Evolutionary conservation across 805 yeast genomes (phyloP).

Genomic region (Yamadazyma olivae): DNA sequence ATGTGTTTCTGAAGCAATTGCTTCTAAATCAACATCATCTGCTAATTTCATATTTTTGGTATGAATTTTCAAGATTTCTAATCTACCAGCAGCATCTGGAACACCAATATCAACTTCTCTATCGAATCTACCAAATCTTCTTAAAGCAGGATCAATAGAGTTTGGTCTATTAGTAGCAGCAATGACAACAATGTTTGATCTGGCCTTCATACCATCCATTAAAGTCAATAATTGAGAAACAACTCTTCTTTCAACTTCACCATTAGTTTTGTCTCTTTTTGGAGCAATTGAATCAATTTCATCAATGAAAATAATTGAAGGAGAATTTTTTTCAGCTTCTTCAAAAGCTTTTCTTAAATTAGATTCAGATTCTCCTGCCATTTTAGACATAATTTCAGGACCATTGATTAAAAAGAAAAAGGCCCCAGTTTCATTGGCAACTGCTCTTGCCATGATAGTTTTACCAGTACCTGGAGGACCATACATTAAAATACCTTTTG

Average conservation of each 20-base stretch:
- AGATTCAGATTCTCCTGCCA: constrained; percentile 99
- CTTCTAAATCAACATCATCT: constrained; percentile 92
- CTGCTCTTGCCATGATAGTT: constrained; percentile 99
- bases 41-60: constrained; percentile 97
- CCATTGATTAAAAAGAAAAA: constrained; percentile 97
- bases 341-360: constrained; percentile 97
- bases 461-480: constrained; percentile 99
- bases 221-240: constrained; percentile 95
- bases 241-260: constrained; percentile 99
- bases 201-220: constrained; percentile 99
- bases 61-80: constrained; percentile 94
- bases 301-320: constrained; percentile 95
- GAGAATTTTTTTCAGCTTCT: constrained; percentile 98
- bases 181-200: constrained; percentile 95
- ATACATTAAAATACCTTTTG: constrained; percentile 95
- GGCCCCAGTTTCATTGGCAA: constrained; percentile 98
- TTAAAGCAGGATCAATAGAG: constrained; percentile 80
- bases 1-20: constrained; percentile 95
- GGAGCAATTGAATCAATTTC: constrained; percentile 99
- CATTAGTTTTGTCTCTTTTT: constrained; percentile 99
- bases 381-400: constrained; percentile 99
- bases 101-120: constrained; percentile 86
- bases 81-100: constrained; percentile 98
- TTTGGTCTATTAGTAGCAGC: constrained; percentile 95
- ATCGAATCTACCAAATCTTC: constrained; percentile 84